Evolutionary conservation across 768 basidiomycete genomes (phyloP).

Genomic region (Xerocomellus intermedius): DNA sequence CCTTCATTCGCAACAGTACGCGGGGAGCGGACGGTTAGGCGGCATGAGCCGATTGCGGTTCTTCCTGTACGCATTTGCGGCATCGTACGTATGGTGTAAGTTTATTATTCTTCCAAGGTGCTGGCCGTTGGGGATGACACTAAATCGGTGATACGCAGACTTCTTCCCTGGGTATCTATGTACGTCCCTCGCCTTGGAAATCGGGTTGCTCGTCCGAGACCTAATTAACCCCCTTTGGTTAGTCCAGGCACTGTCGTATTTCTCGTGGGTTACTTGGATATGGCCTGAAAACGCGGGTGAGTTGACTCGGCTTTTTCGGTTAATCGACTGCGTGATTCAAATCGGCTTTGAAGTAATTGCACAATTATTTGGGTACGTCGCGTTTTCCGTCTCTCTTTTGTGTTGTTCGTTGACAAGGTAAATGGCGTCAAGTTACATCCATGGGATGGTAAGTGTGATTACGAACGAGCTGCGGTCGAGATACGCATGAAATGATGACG

Average conservation of each 20-base stretch:
- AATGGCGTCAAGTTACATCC: slow-evolving; percentile 28
- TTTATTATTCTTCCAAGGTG: not conserved
- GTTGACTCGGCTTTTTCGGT: slow-evolving; percentile 17
- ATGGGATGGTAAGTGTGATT: slow-evolving; percentile 42
- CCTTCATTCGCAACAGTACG: slow-evolving; percentile 65
- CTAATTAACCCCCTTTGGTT: slow-evolving; percentile 22
- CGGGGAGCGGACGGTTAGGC: slow-evolving; percentile 58
- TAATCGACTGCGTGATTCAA: slow-evolving; percentile 16
- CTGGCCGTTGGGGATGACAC: not conserved
- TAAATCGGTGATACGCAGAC: slow-evolving; percentile 25
- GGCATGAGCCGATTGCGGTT: slow-evolving; percentile 75
- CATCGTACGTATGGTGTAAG: slow-evolving; percentile 61
- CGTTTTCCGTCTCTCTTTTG: not conserved
- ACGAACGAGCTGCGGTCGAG: not conserved
- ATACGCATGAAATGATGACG: not conserved
- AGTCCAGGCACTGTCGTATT: slow-evolving; percentile 52
- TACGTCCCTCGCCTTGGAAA: slow-evolving; percentile 20
- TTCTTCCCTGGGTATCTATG: slow-evolving; percentile 48
- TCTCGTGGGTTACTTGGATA: slow-evolving; percentile 60
- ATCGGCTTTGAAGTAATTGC: slow-evolving; percentile 36
- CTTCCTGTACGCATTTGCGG: slow-evolving; percentile 64
- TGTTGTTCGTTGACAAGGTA: not conserved
- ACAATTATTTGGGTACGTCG: slow-evolving; percentile 46
- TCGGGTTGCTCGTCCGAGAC: not conserved
- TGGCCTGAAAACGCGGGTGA: slow-evolving; percentile 46